phyloP scores from a whole-genome alignment of 1,284 basidiomycete species.

The Papiliotrema flavescens region DNA sequence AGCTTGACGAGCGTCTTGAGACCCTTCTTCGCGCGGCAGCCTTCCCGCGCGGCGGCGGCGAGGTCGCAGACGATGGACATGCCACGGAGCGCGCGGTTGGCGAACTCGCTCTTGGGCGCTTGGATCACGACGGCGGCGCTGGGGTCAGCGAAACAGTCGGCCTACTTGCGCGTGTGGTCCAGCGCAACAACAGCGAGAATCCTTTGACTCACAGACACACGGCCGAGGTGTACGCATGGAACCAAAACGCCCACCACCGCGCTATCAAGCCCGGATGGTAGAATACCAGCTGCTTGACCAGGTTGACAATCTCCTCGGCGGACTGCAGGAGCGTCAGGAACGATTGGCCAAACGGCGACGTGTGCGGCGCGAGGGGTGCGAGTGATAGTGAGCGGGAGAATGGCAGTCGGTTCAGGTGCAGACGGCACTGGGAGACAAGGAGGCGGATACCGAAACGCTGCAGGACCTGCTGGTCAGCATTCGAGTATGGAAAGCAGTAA shows the following conservation, averaged over 20 bases:
- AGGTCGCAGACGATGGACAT: conserved; percentile 46
- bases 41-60: conserved; percentile 37
- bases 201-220: conserved; percentile 3
- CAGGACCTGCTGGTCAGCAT: conserved; percentile 32
- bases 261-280: conserved; percentile 45
- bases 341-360: conserved; percentile 27
- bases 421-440: conserved; percentile 38
- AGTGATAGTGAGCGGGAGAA: conserved; percentile 43
- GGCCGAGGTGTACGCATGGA: conserved; percentile 3
- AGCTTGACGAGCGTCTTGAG: conserved; percentile 40
- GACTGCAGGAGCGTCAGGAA: conserved; percentile 43
- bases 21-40: conserved; percentile 45
- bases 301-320: conserved; percentile 45
- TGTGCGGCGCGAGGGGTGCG: conserved; percentile 29
- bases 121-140: conserved; percentile 41
- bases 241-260: conserved; percentile 29
- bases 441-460: conserved; percentile 46
- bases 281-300: conserved; percentile 43
- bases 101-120: conserved; percentile 43
- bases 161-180: too few relatives aligned
- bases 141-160: not conserved
- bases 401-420: conserved; percentile 42
- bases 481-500: too few relatives aligned
- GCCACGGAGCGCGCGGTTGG: conserved; percentile 37
- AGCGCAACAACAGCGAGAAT: conserved; percentile 47